Conservation (phyloP, 2,329 filamentous ascomycete genomes). For the Xylaria sp. region DNA sequence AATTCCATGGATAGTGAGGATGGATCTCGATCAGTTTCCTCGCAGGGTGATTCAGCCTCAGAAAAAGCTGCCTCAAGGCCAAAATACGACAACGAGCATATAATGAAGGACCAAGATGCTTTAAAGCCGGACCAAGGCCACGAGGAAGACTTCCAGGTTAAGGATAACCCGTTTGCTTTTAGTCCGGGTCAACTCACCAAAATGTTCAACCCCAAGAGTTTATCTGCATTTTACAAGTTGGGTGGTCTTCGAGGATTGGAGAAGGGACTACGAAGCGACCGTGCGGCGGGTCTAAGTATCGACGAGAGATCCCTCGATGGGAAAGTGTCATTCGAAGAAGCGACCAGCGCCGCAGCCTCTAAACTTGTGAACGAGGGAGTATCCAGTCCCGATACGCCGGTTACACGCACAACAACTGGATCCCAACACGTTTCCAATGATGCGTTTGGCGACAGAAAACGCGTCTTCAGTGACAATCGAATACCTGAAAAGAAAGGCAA, state of each 20-base stretch:
- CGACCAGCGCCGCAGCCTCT: conserved; percentile 54
- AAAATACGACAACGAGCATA: conserved; percentile 60
- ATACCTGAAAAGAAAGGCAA: conserved; percentile 81
- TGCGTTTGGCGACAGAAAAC: conserved; percentile 71
- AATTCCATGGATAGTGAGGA: conserved; percentile 77
- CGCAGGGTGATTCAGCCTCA: conserved; percentile 71
- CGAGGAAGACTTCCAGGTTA: conserved; percentile 78
- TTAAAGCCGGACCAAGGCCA: conserved; percentile 80
- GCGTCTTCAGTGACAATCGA: conserved; percentile 77
- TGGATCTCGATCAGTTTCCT: conserved; percentile 62
- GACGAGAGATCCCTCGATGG: conserved; percentile 78
- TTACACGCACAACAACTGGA: conserved; percentile 38
- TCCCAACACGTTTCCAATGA: conserved; percentile 44
- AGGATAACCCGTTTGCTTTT: conserved; percentile 87
- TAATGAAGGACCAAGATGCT: conserved; percentile 74
- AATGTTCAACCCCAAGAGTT: conserved; percentile 88
- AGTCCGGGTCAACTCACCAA: conserved; percentile 86
- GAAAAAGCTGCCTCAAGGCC: conserved; percentile 48
- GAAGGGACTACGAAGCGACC: conserved; percentile 78
- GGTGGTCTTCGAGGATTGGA: conserved; percentile 83
- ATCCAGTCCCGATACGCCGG: conserved; percentile 40
- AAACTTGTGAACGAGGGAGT: conserved; percentile 52
- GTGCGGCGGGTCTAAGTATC: conserved; percentile 76
- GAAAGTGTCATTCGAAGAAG: conserved; percentile 77
- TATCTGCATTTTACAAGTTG: conserved; percentile 82